Evolutionary conservation across 495 filamentous ascomycete genomes (phyloP).

Genomic region (Neurospora pannonica): DNA sequence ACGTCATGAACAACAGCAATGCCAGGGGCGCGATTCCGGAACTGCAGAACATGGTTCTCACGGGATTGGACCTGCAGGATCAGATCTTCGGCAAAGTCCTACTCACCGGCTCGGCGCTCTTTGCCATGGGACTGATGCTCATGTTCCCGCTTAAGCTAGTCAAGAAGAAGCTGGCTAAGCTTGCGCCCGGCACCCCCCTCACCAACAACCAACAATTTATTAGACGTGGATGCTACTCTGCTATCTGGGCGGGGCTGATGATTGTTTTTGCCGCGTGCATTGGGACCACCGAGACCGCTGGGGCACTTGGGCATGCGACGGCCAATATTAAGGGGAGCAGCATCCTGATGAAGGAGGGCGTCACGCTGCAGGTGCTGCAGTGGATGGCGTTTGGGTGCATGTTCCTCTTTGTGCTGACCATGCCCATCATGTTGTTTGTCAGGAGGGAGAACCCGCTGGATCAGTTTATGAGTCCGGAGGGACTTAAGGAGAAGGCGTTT

Average conservation of each 20-base stretch:
- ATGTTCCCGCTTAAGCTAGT: slow-evolving; percentile 13
- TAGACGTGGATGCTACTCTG: background rate
- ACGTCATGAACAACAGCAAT: background rate
- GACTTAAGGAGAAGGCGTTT: background rate
- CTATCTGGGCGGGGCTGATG: background rate
- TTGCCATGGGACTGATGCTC: slow-evolving; percentile 23
- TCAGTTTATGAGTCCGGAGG: background rate
- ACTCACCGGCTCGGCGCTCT: slow-evolving; percentile 13
- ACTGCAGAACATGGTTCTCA: slow-evolving; percentile 12
- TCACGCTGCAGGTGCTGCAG: slow-evolving; percentile 24
- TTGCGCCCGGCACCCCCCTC: slow-evolving; percentile 5
- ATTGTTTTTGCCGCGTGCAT: slow-evolving; percentile 15
- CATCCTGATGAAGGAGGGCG: slow-evolving; percentile 15
- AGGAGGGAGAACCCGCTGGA: background rate
- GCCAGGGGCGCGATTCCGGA: background rate
- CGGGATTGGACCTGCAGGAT: slow-evolving; percentile 17
- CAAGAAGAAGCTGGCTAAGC: background rate
- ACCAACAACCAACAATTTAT: background rate
- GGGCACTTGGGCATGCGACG: slow-evolving; percentile 13
- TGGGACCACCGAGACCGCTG: slow-evolving; percentile 17
- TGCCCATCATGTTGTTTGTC: slow-evolving; percentile 11
- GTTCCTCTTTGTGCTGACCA: slow-evolving; percentile 13
- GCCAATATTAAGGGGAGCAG: background rate
- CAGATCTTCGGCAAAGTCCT: slow-evolving; percentile 16
- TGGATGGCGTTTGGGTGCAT: slow-evolving; percentile 24